A percentile compares a stretch with the other conserved stretches of the same genome.
These are phyloP conservation scores for Rutstroemia sp. DNA, from an alignment of 2,329 filamentous ascomycete genomes.

Conservation along the genomic window DNA sequence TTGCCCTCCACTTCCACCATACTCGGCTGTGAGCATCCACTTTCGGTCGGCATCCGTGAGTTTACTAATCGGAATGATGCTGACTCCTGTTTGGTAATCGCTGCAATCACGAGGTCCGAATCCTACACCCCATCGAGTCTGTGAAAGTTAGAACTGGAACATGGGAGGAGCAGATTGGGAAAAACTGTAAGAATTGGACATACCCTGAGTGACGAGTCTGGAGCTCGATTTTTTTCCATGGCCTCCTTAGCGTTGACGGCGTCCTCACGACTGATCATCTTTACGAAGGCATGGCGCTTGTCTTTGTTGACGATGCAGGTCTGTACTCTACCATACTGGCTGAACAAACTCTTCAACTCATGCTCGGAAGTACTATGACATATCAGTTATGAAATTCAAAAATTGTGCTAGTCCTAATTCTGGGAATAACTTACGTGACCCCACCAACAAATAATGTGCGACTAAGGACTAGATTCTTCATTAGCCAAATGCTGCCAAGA, in stretches of 20 bases:
- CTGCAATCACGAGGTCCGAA: slow-evolving; percentile 96
- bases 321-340: slow-evolving; percentile 78
- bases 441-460: slow-evolving; percentile 95
- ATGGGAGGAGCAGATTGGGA: not conserved
- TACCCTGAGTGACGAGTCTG: slow-evolving; percentile 44
- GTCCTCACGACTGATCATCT: slow-evolving; percentile 88
- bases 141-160: slow-evolving; percentile 25
- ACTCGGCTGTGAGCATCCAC: slow-evolving; percentile 93
- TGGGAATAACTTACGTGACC: slow-evolving; percentile 60
- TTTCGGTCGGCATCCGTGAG: slow-evolving; percentile 95
- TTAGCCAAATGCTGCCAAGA: slow-evolving; percentile 15
- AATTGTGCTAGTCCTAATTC: not conserved
- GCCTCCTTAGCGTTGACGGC: slow-evolving; percentile 76
- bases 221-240: slow-evolving; percentile 72
- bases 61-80: slow-evolving; percentile 84
- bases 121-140: slow-evolving; percentile 96
- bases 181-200: slow-evolving; percentile 8
- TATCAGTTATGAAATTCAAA: slow-evolving; percentile 21
- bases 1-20: slow-evolving; percentile 81
- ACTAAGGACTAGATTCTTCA: slow-evolving; percentile 58
- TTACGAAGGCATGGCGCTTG: slow-evolving; percentile 97
- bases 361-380: slow-evolving; percentile 60
- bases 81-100: slow-evolving; percentile 87
- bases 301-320: slow-evolving; percentile 98
- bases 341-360: slow-evolving; percentile 76